A percentile compares a stretch with the other conserved stretches of the same genome.
These are phyloP conservation scores for Scutellospora calospora DNA, from an alignment of 371 early-diverging fungal species.

Conservation along the genomic window DNA sequence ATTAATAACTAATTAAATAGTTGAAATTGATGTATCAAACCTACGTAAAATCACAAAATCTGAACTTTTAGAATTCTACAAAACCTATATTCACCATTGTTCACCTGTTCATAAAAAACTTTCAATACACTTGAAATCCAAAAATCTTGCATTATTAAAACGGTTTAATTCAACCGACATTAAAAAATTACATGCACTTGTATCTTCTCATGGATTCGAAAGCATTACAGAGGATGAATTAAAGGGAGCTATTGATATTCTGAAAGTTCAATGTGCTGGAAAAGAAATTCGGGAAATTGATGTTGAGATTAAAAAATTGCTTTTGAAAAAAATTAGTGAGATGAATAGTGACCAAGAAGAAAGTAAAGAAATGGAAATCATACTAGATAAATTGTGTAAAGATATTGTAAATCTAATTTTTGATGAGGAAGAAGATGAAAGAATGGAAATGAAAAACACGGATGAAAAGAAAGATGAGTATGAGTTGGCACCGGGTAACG, in stretches of 20 bases:
- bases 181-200: not conserved
- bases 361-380: not conserved
- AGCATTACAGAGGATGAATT: not conserved
- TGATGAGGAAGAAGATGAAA: not conserved
- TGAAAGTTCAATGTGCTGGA: not conserved
- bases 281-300: not conserved
- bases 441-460: not conserved
- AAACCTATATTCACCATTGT: conserved; percentile 63
- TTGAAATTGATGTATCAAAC: conserved; percentile 64
- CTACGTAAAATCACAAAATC: conserved; percentile 59
- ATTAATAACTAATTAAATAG: conserved; percentile 37
- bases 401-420: not conserved
- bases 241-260: not conserved
- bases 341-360: not conserved
- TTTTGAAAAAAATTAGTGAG: conserved; percentile 7
- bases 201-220: not conserved
- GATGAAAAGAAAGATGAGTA: not conserved
- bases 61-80: conserved; percentile 68
- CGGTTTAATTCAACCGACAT: not conserved
- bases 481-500: not conserved
- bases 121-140: conserved; percentile 72
- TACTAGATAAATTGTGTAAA: not conserved
- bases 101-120: conserved; percentile 67
- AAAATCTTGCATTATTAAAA: not conserved
- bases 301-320: not conserved